These are phyloP conservation scores for Fusarium subglutinans DNA, from an alignment of 2,329 filamentous ascomycete species.

Conservation along the genomic window DNA sequence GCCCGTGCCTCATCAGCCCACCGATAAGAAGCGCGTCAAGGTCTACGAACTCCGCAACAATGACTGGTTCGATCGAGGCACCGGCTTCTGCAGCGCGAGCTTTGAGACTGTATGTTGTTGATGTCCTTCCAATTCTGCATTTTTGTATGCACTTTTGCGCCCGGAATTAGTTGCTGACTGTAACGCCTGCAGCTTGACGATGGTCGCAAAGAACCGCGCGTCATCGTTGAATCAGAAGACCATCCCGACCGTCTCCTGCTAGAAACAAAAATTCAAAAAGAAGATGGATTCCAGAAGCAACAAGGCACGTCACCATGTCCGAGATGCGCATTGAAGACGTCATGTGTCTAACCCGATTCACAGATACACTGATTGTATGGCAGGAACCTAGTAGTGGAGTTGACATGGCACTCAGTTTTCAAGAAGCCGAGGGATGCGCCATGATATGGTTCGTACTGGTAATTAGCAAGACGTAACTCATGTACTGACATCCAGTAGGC, in stretches of 20 bases:
- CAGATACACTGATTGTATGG: slow-evolving; percentile 98
- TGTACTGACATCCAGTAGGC: slow-evolving; percentile 64
- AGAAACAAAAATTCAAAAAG: slow-evolving; percentile 89
- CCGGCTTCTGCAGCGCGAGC: slow-evolving; percentile 89
- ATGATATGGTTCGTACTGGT: slow-evolving; percentile 78
- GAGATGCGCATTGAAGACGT: slow-evolving; percentile 28
- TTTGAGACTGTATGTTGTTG: slow-evolving; percentile 72
- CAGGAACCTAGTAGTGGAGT: slow-evolving; percentile 84
- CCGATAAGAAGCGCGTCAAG: slow-evolving; percentile 85
- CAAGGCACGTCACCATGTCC: slow-evolving; percentile 72
- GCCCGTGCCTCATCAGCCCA: slow-evolving; percentile 73
- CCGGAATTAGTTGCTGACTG: slow-evolving; percentile 36
- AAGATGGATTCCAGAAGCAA: slow-evolving; percentile 98
- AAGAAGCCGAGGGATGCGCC: slow-evolving; percentile 93
- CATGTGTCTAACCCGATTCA: slow-evolving; percentile 41
- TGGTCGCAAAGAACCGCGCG: slow-evolving; percentile 81
- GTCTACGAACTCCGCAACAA: slow-evolving; percentile 98
- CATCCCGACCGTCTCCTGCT: slow-evolving; percentile 83
- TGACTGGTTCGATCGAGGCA: slow-evolving; percentile 98
- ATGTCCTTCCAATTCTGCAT: slow-evolving; percentile 12
- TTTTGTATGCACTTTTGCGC: slow-evolving; percentile 15
- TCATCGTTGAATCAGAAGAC: slow-evolving; percentile 94
- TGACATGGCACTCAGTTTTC: slow-evolving; percentile 98
- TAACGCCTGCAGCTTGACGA: slow-evolving; percentile 59
- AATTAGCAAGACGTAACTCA: not conserved